Conservation (phyloP, 306 rosid genomes). For the Notholithocarpus densiflorus region DNA sequence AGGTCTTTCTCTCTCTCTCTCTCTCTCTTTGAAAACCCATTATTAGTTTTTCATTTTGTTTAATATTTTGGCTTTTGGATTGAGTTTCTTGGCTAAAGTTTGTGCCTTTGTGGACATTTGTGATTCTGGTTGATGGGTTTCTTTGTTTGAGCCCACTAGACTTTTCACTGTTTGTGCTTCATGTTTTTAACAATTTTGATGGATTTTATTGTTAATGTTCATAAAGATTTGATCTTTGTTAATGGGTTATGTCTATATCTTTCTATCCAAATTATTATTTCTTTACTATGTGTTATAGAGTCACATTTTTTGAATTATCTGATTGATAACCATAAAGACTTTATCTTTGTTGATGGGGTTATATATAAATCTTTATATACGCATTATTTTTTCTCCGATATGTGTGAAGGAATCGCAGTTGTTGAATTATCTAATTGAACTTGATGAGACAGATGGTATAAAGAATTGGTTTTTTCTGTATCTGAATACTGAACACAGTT, state of each 20-base stretch:
- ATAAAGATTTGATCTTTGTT: background rate
- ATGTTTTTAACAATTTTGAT: background rate
- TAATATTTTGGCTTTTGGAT: background rate
- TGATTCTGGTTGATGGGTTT: background rate
- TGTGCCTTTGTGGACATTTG: background rate
- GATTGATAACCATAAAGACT: background rate
- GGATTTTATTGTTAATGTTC: background rate
- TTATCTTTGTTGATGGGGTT: background rate
- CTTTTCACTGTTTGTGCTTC: background rate
- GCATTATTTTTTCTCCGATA: background rate
- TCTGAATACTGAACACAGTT: background rate
- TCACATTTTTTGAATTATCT: background rate
- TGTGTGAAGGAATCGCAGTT: background rate
- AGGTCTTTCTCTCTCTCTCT: slow-evolving; percentile 40
- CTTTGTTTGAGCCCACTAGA: background rate
- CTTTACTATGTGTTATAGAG: background rate
- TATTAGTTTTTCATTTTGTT: background rate
- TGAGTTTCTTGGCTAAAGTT: background rate
- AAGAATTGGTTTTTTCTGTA: background rate
- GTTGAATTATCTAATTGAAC: background rate
- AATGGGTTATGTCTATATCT: background rate
- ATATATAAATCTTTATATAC: background rate
- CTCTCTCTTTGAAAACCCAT: background rate
- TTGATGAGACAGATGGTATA: background rate
- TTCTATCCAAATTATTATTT: background rate